Percentiles rank a stretch among this genome's conserved stretches.
Conservation (phyloP, 2,329 filamentous ascomycete species). For the Neurospora sp. region DNA sequence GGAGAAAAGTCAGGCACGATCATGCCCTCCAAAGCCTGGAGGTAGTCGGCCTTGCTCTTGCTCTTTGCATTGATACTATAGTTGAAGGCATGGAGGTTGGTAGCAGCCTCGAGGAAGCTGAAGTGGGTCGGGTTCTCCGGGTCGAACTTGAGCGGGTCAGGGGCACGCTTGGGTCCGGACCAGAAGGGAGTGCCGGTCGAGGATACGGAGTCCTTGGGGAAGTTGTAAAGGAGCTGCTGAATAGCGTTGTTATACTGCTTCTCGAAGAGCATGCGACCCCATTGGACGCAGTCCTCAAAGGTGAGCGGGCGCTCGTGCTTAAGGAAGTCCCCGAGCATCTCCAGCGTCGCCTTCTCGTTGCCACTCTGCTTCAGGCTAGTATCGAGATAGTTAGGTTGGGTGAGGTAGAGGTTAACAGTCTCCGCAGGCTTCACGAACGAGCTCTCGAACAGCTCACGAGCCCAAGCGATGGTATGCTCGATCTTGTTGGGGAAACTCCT, state of each 20-base stretch:
- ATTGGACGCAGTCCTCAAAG: slow-evolving; percentile 94
- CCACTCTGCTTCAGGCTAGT: slow-evolving; percentile 83
- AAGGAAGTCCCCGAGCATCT: slow-evolving; percentile 81
- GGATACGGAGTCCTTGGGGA: slow-evolving; percentile 86
- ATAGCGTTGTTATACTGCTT: slow-evolving; percentile 96
- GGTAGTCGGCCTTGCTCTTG: slow-evolving; percentile 60
- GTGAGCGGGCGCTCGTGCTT: slow-evolving; percentile 84
- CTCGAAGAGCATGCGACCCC: slow-evolving; percentile 90
- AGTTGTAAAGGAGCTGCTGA: slow-evolving; percentile 90
- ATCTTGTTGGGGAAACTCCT: slow-evolving; percentile 97
- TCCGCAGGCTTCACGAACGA: slow-evolving; percentile 91
- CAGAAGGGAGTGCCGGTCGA: slow-evolving; percentile 88
- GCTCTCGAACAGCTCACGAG: slow-evolving; percentile 88
- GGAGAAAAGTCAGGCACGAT: slow-evolving; percentile 94
- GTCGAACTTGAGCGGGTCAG: slow-evolving; percentile 84
- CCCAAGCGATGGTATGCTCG: slow-evolving; percentile 98
- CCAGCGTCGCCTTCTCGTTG: slow-evolving; percentile 87
- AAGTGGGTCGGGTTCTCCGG: slow-evolving; percentile 76
- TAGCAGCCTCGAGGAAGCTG: slow-evolving; percentile 76
- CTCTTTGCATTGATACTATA: slow-evolving; percentile 88
- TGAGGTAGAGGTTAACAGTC: slow-evolving; percentile 87
- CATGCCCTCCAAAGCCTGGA: slow-evolving; percentile 77
- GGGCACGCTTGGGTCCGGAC: slow-evolving; percentile 96
- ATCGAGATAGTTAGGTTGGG: slow-evolving; percentile 82
- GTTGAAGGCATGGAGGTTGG: slow-evolving; percentile 94